Percentiles rank a stretch among this genome's conserved stretches.
These are phyloP conservation scores for Fusarium buxicola DNA, from an alignment of 2,329 filamentous ascomycete genomes.

Conservation along the genomic window DNA sequence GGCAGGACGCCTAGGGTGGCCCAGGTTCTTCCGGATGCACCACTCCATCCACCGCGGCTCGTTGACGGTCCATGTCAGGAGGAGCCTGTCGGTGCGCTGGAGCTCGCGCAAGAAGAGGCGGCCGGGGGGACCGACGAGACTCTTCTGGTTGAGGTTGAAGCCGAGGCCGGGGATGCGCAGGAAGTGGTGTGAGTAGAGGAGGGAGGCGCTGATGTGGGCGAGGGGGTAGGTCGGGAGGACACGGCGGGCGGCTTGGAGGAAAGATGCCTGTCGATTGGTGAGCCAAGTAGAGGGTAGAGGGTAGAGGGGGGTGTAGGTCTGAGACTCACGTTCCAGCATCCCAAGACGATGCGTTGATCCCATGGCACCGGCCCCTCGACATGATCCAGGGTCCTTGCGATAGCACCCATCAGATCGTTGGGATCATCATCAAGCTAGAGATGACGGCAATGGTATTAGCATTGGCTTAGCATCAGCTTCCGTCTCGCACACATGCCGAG, in stretches of 20 bases:
- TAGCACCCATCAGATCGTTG: constrained; percentile 75
- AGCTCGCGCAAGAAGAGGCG: constrained; percentile 72
- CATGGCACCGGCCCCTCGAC: constrained; percentile 68
- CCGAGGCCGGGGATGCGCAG: constrained; percentile 72
- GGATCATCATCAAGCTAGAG: constrained; percentile 75
- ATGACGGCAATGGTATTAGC: too few species aligned
- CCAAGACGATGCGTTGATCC: constrained; percentile 79
- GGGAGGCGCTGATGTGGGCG: constrained; percentile 76
- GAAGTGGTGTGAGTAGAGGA: constrained; percentile 77
- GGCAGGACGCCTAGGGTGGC: constrained; percentile 49
- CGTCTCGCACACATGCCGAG: constrained; percentile 11
- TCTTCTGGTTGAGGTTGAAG: constrained; percentile 81
- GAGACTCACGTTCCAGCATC: constrained; percentile 78
- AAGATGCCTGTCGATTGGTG: constrained; percentile 65
- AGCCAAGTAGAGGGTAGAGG: too few species aligned
- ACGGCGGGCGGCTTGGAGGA: constrained; percentile 71
- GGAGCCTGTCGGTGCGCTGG: constrained; percentile 59
- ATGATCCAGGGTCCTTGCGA: constrained; percentile 71
- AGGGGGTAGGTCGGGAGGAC: constrained; percentile 73
- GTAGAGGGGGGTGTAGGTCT: background rate
- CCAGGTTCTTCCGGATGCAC: constrained; percentile 65
- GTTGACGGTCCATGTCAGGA: constrained; percentile 92
- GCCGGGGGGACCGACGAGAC: constrained; percentile 77
- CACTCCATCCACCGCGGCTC: constrained; percentile 82
- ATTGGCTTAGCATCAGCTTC: constrained; percentile 22